phyloP scores from a whole-genome alignment of 306 rosid species.

The Vachellia pachyceras region DNA sequence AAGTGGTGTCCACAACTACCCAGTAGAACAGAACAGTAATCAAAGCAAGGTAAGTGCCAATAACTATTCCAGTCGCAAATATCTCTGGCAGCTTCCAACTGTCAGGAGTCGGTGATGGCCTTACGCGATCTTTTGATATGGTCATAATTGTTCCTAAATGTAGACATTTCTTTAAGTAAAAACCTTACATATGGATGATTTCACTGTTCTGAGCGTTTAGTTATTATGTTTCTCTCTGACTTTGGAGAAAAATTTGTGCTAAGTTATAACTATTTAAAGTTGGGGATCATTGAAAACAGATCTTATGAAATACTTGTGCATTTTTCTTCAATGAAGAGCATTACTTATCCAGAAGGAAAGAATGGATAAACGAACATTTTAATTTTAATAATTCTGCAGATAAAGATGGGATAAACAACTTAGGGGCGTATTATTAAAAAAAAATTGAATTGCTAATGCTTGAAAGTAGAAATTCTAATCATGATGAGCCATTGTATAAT shows the following conservation, averaged over 20 bases:
- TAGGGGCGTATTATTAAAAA: neutral
- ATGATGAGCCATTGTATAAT: neutral
- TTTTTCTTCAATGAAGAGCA: neutral
- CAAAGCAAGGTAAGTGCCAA: conserved; percentile 84
- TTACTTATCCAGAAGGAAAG: neutral
- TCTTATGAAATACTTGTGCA: neutral
- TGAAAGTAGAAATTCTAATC: neutral
- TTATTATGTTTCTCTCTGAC: conserved; percentile 1
- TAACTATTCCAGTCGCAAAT: conserved; percentile 76
- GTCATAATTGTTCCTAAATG: conserved; percentile 81
- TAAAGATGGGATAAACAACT: neutral
- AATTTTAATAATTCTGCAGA: neutral
- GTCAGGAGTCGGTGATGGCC: conserved; percentile 84
- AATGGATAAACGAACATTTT: neutral
- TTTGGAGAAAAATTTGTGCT: neutral
- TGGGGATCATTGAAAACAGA: neutral
- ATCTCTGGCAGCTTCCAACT: conserved; percentile 90
- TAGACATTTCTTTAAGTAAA: conserved; percentile 16
- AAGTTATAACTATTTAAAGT: neutral
- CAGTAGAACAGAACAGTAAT: conserved; percentile 79
- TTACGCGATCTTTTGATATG: conserved; percentile 76
- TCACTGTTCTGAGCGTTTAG: neutral
- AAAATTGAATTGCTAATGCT: neutral
- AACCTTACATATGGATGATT: conserved; percentile 2
- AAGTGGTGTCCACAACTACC: conserved; percentile 61